Conservation (phyloP, 139 green algal genomes). For the Desmodesmus armatus region DNA sequence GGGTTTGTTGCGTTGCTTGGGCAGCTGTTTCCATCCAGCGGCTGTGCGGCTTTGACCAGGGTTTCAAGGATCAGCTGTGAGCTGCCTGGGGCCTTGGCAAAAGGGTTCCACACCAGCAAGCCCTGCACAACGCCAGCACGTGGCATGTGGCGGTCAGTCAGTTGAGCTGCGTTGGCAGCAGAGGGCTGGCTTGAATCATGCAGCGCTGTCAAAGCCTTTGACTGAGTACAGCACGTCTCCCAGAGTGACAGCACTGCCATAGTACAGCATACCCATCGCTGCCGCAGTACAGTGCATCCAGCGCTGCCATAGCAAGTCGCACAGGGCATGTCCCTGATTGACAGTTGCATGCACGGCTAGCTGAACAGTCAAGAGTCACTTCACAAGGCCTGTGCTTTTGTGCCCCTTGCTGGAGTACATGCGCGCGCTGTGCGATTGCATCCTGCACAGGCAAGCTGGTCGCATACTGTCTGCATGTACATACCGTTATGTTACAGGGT, state of each 20-base stretch:
- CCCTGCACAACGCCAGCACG: not conserved
- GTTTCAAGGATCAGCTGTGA: not conserved
- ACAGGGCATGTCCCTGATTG: not conserved
- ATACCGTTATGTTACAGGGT: slow-evolving; percentile 35
- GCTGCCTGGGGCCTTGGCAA: not conserved
- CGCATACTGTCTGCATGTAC: not conserved
- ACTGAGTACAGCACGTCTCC: not conserved
- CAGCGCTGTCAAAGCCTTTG: not conserved
- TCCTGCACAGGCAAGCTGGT: not conserved
- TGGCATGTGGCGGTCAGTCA: not conserved
- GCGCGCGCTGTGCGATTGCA: not conserved
- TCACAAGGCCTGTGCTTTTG: too few species aligned
- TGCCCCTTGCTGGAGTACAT: too few species aligned
- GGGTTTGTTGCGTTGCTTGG: slow-evolving; percentile 3
- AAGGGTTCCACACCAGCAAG: slow-evolving; percentile 30
- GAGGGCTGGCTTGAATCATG: not conserved
- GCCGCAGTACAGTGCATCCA: not conserved
- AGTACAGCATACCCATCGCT: not conserved
- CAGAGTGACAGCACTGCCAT: not conserved
- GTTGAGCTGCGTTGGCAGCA: not conserved
- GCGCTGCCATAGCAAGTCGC: not conserved
- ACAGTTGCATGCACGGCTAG: not conserved
- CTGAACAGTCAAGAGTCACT: too few species aligned
- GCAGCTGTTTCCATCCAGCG: slow-evolving; percentile 2
- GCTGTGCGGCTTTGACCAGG: not conserved